A percentile compares a stretch with the other conserved stretches of the same genome.
These are phyloP conservation scores for Leishmania turanica DNA, from an alignment of 208 protist genomes.

Conservation along the genomic window DNA sequence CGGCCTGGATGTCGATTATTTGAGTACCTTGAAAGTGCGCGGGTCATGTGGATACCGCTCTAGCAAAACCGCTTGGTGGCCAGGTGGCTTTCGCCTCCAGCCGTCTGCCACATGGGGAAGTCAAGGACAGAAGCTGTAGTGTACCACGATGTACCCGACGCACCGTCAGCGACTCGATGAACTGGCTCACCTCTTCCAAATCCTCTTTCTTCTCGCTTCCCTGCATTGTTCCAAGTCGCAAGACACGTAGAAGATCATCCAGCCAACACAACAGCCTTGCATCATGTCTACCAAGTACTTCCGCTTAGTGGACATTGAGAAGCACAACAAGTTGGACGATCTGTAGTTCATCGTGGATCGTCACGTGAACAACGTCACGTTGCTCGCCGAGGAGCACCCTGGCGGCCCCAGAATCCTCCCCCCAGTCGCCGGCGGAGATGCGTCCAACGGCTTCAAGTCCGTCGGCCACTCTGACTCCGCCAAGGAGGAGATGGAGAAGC, in stretches of 20 bases:
- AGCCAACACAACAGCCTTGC: not conserved
- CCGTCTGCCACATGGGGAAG: not conserved
- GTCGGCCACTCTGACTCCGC: slow-evolving; percentile 74
- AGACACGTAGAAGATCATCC: not conserved
- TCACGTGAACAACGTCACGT: slow-evolving; percentile 81
- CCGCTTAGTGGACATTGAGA: slow-evolving; percentile 54
- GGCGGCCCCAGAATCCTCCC: slow-evolving; percentile 81
- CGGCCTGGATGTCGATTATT: not conserved
- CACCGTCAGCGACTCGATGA: not conserved
- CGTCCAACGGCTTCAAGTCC: slow-evolving; percentile 79
- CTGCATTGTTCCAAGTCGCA: not conserved
- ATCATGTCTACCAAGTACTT: slow-evolving; percentile 40
- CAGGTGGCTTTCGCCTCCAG: not conserved
- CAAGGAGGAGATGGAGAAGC: slow-evolving; percentile 69
- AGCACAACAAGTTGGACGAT: slow-evolving; percentile 62
- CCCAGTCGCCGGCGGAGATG: slow-evolving; percentile 74
- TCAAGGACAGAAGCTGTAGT: slow-evolving; percentile 3
- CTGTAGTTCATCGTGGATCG: slow-evolving; percentile 83
- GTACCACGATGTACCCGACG: not conserved
- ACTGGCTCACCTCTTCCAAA: not conserved
- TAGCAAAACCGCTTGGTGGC: no score
- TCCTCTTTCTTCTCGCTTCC: not conserved
- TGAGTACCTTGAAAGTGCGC: not conserved
- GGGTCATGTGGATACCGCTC: not conserved
- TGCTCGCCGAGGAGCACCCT: slow-evolving; percentile 84